Conservation (phyloP, 495 filamentous ascomycete genomes). For the Daldinia concentrica region DNA sequence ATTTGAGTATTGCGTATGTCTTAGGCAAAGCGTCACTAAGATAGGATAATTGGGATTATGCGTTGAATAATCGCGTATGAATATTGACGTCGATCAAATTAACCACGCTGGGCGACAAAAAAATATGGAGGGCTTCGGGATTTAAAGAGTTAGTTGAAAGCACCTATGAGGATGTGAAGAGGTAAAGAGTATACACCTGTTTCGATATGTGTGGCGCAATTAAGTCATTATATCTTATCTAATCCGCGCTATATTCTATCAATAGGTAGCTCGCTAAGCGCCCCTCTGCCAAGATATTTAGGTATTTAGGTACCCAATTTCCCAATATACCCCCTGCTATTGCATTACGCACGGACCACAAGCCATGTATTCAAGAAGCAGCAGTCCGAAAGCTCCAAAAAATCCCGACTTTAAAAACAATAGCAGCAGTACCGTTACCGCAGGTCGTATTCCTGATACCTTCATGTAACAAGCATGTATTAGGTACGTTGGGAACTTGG, state of each 20-base stretch:
- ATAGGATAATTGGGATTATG: background rate
- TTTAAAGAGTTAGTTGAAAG: background rate
- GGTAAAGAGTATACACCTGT: background rate
- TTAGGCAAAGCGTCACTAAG: background rate
- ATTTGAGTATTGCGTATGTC: background rate
- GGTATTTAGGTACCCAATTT: background rate
- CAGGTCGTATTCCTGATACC: background rate
- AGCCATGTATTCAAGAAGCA: background rate
- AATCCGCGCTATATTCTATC: background rate
- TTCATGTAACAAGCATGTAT: background rate
- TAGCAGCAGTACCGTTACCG: background rate
- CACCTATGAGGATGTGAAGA: background rate
- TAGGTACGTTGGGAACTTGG: too few species aligned
- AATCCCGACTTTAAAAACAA: constrained; percentile 5
- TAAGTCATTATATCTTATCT: background rate
- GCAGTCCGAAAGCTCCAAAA: constrained; percentile 1
- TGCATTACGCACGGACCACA: background rate
- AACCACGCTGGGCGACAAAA: background rate
- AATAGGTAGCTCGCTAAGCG: background rate
- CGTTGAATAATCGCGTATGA: background rate
- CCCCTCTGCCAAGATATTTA: constrained; percentile 1
- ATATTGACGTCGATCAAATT: background rate
- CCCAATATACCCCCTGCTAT: background rate
- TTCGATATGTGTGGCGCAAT: background rate
- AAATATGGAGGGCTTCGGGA: background rate